phyloP scores from a whole-genome alignment of 805 yeast genomes.

The Lipomyces yamanashiensis region DNA sequence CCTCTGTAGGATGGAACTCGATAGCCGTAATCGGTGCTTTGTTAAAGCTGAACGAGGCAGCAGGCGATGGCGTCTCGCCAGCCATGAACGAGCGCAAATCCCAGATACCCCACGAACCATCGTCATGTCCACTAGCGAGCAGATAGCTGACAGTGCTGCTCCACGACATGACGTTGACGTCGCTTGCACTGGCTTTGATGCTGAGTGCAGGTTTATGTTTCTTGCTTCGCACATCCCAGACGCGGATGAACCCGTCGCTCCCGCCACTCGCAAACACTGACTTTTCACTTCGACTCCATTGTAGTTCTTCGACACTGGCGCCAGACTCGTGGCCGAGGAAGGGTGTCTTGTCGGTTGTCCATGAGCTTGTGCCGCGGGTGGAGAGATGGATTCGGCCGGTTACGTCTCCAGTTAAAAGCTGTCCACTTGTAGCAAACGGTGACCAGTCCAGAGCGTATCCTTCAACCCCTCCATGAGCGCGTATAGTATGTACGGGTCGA shows the following conservation, averaged over 20 bases:
- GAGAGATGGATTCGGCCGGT: constrained; percentile 83
- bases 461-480: constrained; percentile 90
- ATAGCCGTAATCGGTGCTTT: constrained; percentile 91
- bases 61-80: constrained; percentile 65
- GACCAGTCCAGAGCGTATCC: constrained; percentile 99
- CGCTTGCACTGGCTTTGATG: constrained; percentile 76
- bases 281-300: constrained; percentile 90
- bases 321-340: constrained; percentile 58
- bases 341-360: constrained; percentile 87
- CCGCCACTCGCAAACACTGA: constrained; percentile 97
- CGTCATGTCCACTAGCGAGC: constrained; percentile 95
- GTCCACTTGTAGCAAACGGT: constrained; percentile 76
- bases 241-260: constrained; percentile 85
- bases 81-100: constrained; percentile 84
- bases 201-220: constrained; percentile 89
- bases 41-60: constrained; percentile 94
- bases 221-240: constrained; percentile 96
- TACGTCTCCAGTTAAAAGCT: constrained; percentile 82
- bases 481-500: constrained; percentile 80
- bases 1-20: constrained; percentile 93
- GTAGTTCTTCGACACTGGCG: constrained; percentile 86
- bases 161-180: constrained; percentile 96
- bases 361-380: constrained; percentile 68
- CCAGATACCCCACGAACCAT: constrained; percentile 98
- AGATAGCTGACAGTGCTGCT: constrained; percentile 82